A percentile compares a stretch with the other conserved stretches of the same genome.
These are phyloP conservation scores for Penicillium aurantiogriseum DNA, from an alignment of 2,329 filamentous ascomycete species.

Conservation along the genomic window DNA sequence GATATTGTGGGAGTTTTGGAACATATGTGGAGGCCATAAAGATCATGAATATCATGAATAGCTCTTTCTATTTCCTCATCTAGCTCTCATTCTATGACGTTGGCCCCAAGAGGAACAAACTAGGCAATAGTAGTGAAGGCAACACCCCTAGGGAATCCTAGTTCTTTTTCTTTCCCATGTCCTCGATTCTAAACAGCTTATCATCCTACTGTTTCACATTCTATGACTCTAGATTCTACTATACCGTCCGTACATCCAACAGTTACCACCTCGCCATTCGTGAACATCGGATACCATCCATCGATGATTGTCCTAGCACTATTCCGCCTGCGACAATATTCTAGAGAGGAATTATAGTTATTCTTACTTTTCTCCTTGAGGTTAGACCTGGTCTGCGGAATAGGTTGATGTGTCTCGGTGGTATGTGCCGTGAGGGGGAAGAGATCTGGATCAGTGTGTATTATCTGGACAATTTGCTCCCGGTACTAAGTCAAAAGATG, in stretches of 20 bases:
- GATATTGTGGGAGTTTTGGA: neutral
- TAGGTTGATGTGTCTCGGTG: slow-evolving; percentile 25
- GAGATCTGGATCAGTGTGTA: slow-evolving; percentile 28
- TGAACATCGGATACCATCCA: slow-evolving; percentile 21
- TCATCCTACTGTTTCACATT: slow-evolving; percentile 6
- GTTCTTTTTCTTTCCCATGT: neutral
- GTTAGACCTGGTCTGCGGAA: slow-evolving; percentile 26
- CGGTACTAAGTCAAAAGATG: slow-evolving; percentile 10
- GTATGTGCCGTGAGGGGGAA: slow-evolving; percentile 24
- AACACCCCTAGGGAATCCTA: slow-evolving; percentile 16
- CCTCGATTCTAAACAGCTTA: neutral
- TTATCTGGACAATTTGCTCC: slow-evolving; percentile 24
- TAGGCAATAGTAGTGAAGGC: slow-evolving; percentile 27
- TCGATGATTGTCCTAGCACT: slow-evolving; percentile 13
- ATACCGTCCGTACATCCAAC: slow-evolving; percentile 12
- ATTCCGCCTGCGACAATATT: slow-evolving; percentile 12
- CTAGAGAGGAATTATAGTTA: slow-evolving; percentile 27
- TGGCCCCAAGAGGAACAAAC: slow-evolving; percentile 18
- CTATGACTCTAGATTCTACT: slow-evolving; percentile 26
- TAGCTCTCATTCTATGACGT: neutral
- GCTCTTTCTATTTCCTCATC: neutral
- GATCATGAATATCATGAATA: neutral
- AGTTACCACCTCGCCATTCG: neutral
- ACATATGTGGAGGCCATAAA: neutral
- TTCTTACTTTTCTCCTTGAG: slow-evolving; percentile 25